A percentile compares a stretch with the other conserved stretches of the same genome.
Conservation (phyloP, 2,329 filamentous ascomycete species). For the Calonectria montana region DNA sequence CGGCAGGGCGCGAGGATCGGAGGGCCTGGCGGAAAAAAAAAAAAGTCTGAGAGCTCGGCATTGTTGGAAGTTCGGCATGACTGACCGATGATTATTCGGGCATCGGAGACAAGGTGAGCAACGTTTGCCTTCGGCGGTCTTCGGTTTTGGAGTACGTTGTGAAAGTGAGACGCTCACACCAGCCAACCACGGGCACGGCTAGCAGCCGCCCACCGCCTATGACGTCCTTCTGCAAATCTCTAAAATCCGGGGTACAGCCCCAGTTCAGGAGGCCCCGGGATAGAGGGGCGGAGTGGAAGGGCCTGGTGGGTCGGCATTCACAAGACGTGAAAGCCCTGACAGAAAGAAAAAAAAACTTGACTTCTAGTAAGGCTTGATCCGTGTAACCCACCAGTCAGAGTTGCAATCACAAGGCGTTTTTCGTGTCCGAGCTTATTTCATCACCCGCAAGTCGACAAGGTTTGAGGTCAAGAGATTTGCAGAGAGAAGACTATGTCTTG, state of each 20-base stretch:
- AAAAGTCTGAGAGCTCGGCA: background rate
- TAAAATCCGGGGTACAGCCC: conserved; percentile 4
- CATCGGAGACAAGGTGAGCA: conserved; percentile 3
- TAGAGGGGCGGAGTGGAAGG: conserved; percentile 1
- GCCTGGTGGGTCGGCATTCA: background rate
- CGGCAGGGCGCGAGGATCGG: background rate
- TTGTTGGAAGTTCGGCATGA: conserved; percentile 5
- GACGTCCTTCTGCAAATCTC: background rate
- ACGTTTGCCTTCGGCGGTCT: background rate
- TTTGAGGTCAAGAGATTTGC: background rate
- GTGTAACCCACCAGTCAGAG: background rate
- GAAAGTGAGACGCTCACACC: background rate
- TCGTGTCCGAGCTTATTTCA: background rate
- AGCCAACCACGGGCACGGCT: background rate
- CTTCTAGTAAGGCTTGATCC: background rate
- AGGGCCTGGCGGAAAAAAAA: background rate
- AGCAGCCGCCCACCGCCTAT: background rate
- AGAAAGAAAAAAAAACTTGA: background rate
- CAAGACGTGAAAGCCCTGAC: background rate
- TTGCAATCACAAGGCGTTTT: background rate
- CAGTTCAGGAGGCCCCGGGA: background rate
- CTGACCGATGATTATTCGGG: background rate
- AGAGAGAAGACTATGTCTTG: background rate
- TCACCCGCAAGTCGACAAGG: background rate
- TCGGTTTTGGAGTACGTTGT: background rate